Evolutionary conservation across 2,329 filamentous ascomycete species (phyloP), one percentile per base, ranked within the genome.

Genomic region (Basipetospora chlamydospora): DNA sequence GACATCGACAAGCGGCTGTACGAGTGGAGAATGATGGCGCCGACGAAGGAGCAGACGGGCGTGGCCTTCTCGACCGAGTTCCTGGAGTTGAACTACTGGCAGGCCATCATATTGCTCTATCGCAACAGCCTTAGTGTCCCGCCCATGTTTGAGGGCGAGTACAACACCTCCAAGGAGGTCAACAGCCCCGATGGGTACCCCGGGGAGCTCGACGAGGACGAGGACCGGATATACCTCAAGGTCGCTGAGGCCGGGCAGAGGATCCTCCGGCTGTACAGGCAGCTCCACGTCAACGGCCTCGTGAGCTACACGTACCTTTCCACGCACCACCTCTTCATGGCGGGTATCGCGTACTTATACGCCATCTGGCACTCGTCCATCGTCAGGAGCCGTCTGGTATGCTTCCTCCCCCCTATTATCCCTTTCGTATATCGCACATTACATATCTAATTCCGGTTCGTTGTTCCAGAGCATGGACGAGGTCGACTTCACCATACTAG

Each of bases 281-380:
- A 94, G 51, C 63, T 96, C 41, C 88, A 96, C 56, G 68, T 87
- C 8, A 75, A 85, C 39, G 80, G 85, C 36, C 68, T 95, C 28
- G 88, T 96, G 38, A 96, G 94, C 57, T 94, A 95, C 53, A 96
- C 88, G 0, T 96, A 92, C 55, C 63, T 96, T 37, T 87, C 90
- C 2, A 95, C 90, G 0, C 88, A 96, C 53, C 87, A 96, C 57
- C 67, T 96, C 6, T 96, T 96, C 60, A 95, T 94, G 82, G 88
- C 88, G 20, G 88, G 87, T 59, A 79, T 96, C 41, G 93, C 88
- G 17, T 96, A 95, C 55, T 67, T 96, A 2, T 96, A 95, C 56
- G 87, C 90, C 15, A 90, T 96, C 40, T 96, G 88, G 88, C 88
- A 96, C 57, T 95, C 88, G 9, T 77, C 84, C 5, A 71, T 84